Evolutionary conservation across 2,329 filamentous ascomycete genomes (phyloP).

Genomic region (Phaeosphaeria sp.): DNA sequence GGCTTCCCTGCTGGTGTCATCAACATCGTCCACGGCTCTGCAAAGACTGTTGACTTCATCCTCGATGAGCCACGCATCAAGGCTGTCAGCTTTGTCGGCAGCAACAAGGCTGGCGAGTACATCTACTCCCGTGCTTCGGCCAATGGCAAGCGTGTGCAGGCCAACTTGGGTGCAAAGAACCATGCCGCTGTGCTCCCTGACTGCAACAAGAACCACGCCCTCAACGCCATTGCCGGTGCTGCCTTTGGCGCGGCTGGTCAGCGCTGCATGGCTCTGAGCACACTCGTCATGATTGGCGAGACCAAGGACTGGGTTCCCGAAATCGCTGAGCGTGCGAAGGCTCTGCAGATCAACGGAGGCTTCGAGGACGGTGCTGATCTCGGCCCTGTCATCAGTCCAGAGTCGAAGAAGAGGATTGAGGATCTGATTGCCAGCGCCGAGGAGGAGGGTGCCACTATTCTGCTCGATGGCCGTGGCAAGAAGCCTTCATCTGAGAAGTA

Average conservation of each 20-base stretch:
- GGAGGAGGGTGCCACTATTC: slow-evolving; percentile 79
- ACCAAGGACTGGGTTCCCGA: slow-evolving; percentile 83
- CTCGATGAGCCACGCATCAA: slow-evolving; percentile 85
- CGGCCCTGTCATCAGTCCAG: slow-evolving; percentile 80
- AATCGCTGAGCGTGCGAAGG: slow-evolving; percentile 76
- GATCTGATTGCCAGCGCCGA: slow-evolving; percentile 77
- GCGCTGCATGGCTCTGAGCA: slow-evolving; percentile 86
- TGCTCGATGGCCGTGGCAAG: slow-evolving; percentile 80
- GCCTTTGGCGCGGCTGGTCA: slow-evolving; percentile 87
- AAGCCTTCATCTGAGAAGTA: slow-evolving; percentile 76
- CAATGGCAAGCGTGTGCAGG: slow-evolving; percentile 87
- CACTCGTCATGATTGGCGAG: slow-evolving; percentile 82
- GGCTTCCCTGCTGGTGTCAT: slow-evolving; percentile 83
- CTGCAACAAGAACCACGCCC: slow-evolving; percentile 88
- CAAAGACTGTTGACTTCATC: slow-evolving; percentile 84
- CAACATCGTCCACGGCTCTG: slow-evolving; percentile 82
- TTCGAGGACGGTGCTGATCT: slow-evolving; percentile 83
- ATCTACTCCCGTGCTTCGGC: slow-evolving; percentile 80
- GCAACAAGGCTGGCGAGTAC: slow-evolving; percentile 89
- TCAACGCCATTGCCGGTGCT: slow-evolving; percentile 83
- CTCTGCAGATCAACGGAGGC: slow-evolving; percentile 77
- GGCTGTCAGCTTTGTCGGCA: slow-evolving; percentile 84
- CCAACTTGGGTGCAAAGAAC: slow-evolving; percentile 88
- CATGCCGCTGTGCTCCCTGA: slow-evolving; percentile 84
- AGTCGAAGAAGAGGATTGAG: slow-evolving; percentile 82